Base-by-base conservation (phyloP, 2,329 filamentous ascomycete species). In the Monilinia aucupariae region DNA sequence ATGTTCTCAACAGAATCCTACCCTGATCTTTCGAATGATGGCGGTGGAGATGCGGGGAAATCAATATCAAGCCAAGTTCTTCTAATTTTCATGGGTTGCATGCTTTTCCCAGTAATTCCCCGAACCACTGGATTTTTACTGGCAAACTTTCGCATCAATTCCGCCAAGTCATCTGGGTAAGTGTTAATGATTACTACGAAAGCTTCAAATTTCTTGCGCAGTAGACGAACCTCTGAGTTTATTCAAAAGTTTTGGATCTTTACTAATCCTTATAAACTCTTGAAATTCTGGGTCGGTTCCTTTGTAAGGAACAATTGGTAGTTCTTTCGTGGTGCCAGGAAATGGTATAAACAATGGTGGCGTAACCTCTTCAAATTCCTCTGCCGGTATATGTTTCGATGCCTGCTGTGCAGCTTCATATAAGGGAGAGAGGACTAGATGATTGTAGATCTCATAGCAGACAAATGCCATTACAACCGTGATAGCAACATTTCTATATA, bases 211-310 rank as follows among this genome's bases (percentile, higher is more conserved):
- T 2, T 53, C 41, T 30, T 22, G 61, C 25, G 25, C n/a, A 30
- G 41, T 49, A 49, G 1, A 61, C 64, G 49, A 27, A 70, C 67
- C 64, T 65, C 66, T 50, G 50, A 70, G 55, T 55, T 63, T 66
- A 22, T 78, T 70, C 30, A 82, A 75, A 12, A 80, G 75, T 50
- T 80, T 73, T 17, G 71, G 73, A 65, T 88, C 80, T 66, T 79
- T 80, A 65, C 80, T 83, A n/a, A 88, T 76, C 62, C 80, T 80
- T 20, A 85, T 70, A 66, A 86, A 89, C 55, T 79, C 77, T 65
- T 79, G 76, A 84, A 84, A 89, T 72, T 89, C 87, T 3, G 85
- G 85, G 67, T 87, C 85, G 32, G 76, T 77, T 59, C 79, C 79
- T 64, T 77, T 78, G 71, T 86, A 87, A 2, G 80, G 81, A 37